These are phyloP conservation scores for Boletus eberwhitei DNA, from an alignment of 768 basidiomycete genomes.

Conservation along the genomic window DNA sequence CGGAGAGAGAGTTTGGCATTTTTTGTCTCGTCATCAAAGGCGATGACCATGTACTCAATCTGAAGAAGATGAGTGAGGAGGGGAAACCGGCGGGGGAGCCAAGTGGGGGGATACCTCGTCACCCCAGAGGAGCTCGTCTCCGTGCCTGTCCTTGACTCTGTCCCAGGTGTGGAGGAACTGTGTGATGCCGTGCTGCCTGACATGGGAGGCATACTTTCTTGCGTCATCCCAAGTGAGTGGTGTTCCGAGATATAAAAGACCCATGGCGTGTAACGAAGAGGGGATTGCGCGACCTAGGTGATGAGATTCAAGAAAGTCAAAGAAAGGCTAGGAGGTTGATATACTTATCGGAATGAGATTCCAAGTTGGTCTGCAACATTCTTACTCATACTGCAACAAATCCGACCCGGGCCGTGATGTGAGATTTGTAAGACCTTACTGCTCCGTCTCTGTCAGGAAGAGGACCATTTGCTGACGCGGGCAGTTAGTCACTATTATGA, in stretches of 20 bases:
- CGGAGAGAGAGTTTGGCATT: slow-evolving; percentile 89
- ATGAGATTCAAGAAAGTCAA: background rate
- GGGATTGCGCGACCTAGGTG: slow-evolving; percentile 11
- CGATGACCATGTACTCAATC: slow-evolving; percentile 96
- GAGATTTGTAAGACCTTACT: no score
- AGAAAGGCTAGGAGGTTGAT: no score
- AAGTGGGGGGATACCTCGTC: slow-evolving; percentile 71
- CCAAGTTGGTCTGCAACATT: background rate
- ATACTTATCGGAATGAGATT: background rate
- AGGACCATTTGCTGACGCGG: no score
- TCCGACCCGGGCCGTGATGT: no score
- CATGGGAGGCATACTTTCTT: slow-evolving; percentile 83
- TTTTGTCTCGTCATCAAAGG: slow-evolving; percentile 73
- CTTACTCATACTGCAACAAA: no score
- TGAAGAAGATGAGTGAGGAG: slow-evolving; percentile 31
- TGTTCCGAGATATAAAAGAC: slow-evolving; percentile 88
- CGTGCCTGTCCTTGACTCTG: slow-evolving; percentile 82
- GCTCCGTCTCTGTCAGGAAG: no score
- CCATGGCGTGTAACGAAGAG: slow-evolving; percentile 52
- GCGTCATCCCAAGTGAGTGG: slow-evolving; percentile 91
- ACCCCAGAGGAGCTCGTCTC: slow-evolving; percentile 95
- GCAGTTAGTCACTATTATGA: no score
- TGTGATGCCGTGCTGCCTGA: slow-evolving; percentile 87
- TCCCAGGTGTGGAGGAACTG: slow-evolving; percentile 96
- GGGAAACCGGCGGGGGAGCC: background rate